These are phyloP conservation scores for Penicillium psychrosexuale DNA, from an alignment of 2,329 filamentous ascomycete species.

Conservation along the genomic window DNA sequence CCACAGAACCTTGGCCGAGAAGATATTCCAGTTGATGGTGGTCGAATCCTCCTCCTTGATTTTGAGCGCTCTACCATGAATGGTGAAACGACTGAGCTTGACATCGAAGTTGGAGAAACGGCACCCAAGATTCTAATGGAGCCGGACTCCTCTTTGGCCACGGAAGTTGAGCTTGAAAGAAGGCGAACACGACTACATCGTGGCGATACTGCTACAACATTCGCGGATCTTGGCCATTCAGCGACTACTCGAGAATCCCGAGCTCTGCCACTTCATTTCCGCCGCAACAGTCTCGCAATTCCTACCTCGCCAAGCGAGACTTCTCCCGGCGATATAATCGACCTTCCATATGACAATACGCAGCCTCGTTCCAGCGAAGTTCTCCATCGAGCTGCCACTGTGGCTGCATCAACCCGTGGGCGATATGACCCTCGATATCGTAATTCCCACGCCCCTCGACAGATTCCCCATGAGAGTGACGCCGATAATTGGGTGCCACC, in stretches of 20 bases:
- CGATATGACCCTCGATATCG: conserved; percentile 56
- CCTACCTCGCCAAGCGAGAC: conserved; percentile 24
- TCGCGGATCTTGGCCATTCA: conserved; percentile 28
- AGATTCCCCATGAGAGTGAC: conserved; percentile 80
- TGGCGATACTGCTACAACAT: conserved; percentile 48
- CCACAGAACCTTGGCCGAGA: conserved; percentile 65
- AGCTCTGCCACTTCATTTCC: conserved; percentile 11
- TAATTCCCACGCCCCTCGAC: conserved; percentile 40
- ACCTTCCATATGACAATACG: conserved; percentile 70
- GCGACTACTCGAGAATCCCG: conserved; percentile 23
- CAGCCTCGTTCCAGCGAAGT: conserved; percentile 68
- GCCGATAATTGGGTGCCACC: conserved; percentile 86
- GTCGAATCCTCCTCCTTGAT: conserved; percentile 68
- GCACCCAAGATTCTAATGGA: conserved; percentile 69
- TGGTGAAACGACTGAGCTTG: conserved; percentile 57
- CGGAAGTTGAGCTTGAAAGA: conserved; percentile 75
- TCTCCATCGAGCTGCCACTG: conserved; percentile 67
- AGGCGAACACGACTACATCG: conserved; percentile 66
- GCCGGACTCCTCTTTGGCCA: conserved; percentile 69
- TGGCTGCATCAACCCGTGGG: conserved; percentile 69
- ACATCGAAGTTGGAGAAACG: conserved; percentile 70
- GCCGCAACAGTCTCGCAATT: conserved; percentile 29
- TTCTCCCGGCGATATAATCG: conserved; percentile 47
- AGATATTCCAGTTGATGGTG: conserved; percentile 73
- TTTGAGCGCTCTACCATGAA: conserved; percentile 63